Base-by-base conservation (phyloP, 441 rosid species). In the Daphne laureola region DNA sequence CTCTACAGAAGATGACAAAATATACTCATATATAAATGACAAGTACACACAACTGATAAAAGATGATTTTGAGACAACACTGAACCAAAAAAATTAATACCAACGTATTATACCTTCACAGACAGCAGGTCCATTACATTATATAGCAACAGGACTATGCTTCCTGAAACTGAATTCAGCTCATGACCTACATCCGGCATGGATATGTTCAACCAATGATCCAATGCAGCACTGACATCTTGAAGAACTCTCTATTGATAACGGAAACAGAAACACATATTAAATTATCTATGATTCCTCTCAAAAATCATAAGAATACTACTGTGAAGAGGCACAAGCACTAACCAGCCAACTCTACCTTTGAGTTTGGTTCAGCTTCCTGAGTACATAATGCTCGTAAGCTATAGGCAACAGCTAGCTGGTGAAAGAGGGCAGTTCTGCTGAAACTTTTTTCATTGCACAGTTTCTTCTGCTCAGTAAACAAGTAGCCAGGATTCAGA, bases 311-410 rank as follows among this genome's bases (percentile, higher is more conserved):
- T 12, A 54, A 35, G 55, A 51, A 44, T 14, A 42, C 31, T 31
- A 49, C 12, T 43, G 49, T 59, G 46, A 5, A 31, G 36, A 31
- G 36, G 36, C 36, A 31, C 45, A 51, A 21, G 43, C 54, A 72
- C 49, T 14, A 66, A 67, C 46, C 46, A 51, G 56, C 61, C 35
- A 69, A 66, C 54, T 60, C 43, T 26, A 93, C 98, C 98, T 87
- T 77, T 43, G 97, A 87, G 63, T 68, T 74, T 55, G 97, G 93
- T 54, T 83, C 96, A 56, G 64, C 77, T 73, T 93, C 98, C 49
- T 80, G 83, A 49, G 59, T 62, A 63, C 90, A 80, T 11, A 90
- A 72, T 48, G 93, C 98, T 58, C 82, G 87, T 69, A 90, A 68
- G 68, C 80, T 76, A 74, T 87, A 74, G 36, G 89, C 87, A 58